Base-by-base conservation (phyloP, 257 asterid genomes). In the Ajuga chamaepitys region DNA sequence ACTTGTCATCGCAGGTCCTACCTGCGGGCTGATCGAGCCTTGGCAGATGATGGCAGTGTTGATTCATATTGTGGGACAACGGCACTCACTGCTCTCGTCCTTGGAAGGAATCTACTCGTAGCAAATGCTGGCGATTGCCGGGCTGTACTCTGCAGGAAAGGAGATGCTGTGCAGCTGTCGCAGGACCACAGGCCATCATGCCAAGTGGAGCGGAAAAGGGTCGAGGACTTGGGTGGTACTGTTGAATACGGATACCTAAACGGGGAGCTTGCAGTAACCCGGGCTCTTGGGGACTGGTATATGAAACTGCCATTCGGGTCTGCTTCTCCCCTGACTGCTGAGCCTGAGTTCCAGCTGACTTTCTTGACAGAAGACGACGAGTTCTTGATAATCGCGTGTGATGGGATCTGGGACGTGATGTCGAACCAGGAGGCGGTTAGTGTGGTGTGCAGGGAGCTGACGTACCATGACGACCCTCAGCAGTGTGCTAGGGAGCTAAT, bases 51-150 rank as follows among this genome's bases (percentile, higher is more conserved):
- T 40, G 64, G 37, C 22, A 64, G 74, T 53, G 72, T 89, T 40
- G 87, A 83, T 75, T 76, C 81, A 0, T 85, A 53, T 26, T 89
- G 97, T 72, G 99, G 99, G 57, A 93, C 99, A 32, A 93, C 99
- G 14, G 97, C 97, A 21, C 79, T 89, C 11, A 87, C 97, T 12
- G 97, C 91, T 35, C 80, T 89, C 18, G 77, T 93, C 9, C 75
- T 86, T 21, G 99, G 96, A 48, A 84, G 78, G 50, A 83, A 83
- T 78, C 84, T 93, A 9, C 78, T 89, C 1, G 52, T 89, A 59
- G 95, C 97, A 37, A 93, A 93, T 72, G 97, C 95, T 38, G 99
- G 99, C 0, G 99, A 93, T 54, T 93, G 95, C 53, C 89, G 99
- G 9, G 99, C 99, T 16, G 96, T 93, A 56, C 83, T 93, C 10